Evolutionary conservation across 129 eudicot genomes (phyloP).

Genomic region (Chrysanthemum makinoi): DNA sequence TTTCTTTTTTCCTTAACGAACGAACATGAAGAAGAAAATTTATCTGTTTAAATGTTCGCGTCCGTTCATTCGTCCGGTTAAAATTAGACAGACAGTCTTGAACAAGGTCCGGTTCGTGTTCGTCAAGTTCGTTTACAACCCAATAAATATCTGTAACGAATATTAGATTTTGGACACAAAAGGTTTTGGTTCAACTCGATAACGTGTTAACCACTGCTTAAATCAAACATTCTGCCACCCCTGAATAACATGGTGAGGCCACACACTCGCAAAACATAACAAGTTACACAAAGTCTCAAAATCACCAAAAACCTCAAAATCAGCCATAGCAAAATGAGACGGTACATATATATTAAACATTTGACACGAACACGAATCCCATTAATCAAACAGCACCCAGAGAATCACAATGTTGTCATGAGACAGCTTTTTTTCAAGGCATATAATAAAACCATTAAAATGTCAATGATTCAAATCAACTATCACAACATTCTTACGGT

Average conservation of each 20-base stretch:
- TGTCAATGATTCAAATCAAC: constrained; percentile 20
- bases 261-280: neutral
- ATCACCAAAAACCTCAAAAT: constrained; percentile 8
- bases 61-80: no score
- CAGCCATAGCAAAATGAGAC: neutral
- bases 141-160: no score
- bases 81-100: no score
- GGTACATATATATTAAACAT: constrained; percentile 30
- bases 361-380: constrained; percentile 32
- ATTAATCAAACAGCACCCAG: constrained; percentile 38
- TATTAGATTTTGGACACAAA: no score
- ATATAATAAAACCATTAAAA: constrained; percentile 16
- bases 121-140: no score
- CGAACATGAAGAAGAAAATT: no score
- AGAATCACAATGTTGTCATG: constrained; percentile 26
- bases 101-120: no score
- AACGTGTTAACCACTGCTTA: no score
- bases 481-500: constrained; percentile 18
- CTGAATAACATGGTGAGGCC: neutral
- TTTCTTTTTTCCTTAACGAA: no score
- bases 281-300: neutral
- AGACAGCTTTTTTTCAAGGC: constrained; percentile 23
- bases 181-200: no score
- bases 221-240: neutral
- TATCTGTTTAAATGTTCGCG: no score